These are phyloP conservation scores for Cymbidium sinense DNA, from an alignment of 106 monocot species.

Conservation along the genomic window DNA sequence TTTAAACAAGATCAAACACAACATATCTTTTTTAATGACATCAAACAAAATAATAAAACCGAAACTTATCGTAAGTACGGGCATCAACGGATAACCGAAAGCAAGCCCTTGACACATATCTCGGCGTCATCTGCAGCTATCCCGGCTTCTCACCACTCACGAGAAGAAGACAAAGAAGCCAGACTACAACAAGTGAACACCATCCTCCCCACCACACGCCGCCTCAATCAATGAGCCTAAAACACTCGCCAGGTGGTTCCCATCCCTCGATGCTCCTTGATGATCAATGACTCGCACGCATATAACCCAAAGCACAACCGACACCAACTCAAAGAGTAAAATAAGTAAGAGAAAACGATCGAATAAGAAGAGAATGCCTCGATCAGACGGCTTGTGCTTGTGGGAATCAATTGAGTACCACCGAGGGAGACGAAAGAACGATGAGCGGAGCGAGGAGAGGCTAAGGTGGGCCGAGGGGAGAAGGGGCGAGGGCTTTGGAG, in stretches of 20 bases:
- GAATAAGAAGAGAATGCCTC: neutral
- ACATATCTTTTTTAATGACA: no score
- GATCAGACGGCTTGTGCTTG: neutral
- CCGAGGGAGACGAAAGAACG: conserved; percentile 8
- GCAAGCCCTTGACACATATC: conserved; percentile 77
- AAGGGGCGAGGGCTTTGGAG: neutral
- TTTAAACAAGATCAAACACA: no score
- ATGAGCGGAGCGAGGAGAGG: neutral
- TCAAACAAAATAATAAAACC: no score
- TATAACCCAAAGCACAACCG: neutral
- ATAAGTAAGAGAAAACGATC: neutral
- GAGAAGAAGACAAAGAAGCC: no score
- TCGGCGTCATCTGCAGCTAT: conserved; percentile 72
- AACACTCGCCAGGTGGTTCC: conserved; percentile 47
- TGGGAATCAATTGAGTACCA: neutral
- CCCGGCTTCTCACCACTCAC: conserved; percentile 70
- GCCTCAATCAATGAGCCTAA: conserved; percentile 56
- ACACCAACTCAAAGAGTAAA: neutral
- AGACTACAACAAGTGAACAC: conserved; percentile 64
- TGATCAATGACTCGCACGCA: conserved; percentile 20
- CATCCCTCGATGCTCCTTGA: conserved; percentile 23
- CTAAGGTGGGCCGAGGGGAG: no score
- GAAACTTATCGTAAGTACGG: conserved; percentile 73
- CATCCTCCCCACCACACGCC: conserved; percentile 89
- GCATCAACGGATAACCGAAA: conserved; percentile 76